phyloP scores from a whole-genome alignment of 352 stramenopile species.

The Phytophthora sansomeana region DNA sequence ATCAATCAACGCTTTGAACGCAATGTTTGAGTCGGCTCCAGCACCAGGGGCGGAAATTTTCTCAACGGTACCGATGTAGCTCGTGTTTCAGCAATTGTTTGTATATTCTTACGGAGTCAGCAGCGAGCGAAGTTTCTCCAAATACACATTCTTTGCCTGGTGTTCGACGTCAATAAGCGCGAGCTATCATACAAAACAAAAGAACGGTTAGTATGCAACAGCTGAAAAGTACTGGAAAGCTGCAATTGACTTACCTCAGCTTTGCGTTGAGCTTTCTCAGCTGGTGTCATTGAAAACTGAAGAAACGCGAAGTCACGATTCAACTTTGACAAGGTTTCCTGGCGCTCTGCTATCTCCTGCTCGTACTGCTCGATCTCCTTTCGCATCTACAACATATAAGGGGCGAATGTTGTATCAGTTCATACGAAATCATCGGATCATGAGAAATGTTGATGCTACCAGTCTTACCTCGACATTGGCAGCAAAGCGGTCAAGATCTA shows the following conservation, averaged over 20 bases:
- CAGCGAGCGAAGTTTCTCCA: slow-evolving; percentile 60
- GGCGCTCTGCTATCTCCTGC: slow-evolving; percentile 58
- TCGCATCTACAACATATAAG: slow-evolving; percentile 37
- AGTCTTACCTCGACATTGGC: slow-evolving; percentile 55
- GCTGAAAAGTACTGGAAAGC: background rate
- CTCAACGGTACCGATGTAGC: background rate
- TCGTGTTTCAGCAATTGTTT: background rate
- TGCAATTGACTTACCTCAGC: slow-evolving; percentile 54
- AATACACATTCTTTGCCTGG: slow-evolving; percentile 72
- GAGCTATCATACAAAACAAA: slow-evolving; percentile 40
- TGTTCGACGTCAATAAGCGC: slow-evolving; percentile 74
- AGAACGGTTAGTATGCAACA: background rate
- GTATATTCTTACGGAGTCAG: slow-evolving; percentile 30
- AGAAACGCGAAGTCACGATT: slow-evolving; percentile 58
- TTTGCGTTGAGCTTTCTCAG: slow-evolving; percentile 53
- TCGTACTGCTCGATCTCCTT: slow-evolving; percentile 72
- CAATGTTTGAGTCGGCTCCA: slow-evolving; percentile 47
- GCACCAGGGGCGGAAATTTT: slow-evolving; percentile 45
- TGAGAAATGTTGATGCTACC: background rate
- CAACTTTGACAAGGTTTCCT: slow-evolving; percentile 38
- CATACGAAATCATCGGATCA: background rate
- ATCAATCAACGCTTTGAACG: slow-evolving; percentile 14
- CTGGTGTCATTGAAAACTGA: slow-evolving; percentile 54
- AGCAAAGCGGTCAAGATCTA: slow-evolving; percentile 71
- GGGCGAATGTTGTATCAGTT: background rate